Base-by-base conservation (phyloP, 129 eudicot genomes). In the Chrysanthemum lavandulifolium region DNA sequence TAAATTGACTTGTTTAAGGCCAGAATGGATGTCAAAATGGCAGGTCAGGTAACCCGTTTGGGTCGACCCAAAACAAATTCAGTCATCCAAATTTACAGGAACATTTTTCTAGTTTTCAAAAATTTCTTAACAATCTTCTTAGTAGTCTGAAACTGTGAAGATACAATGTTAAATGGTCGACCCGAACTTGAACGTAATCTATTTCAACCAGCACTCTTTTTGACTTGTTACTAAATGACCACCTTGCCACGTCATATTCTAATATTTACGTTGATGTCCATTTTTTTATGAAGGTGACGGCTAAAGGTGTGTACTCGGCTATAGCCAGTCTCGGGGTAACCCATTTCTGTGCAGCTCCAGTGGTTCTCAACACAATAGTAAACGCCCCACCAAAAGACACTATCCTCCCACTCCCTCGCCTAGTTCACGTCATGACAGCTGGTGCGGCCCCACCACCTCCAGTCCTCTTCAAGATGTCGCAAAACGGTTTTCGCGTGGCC, bases 391-490 rank as follows among this genome's bases (percentile, higher is more conserved):
- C 76, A 48, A 73, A 71, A 0, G 93, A 87, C 40, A 74, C 87
- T 45, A 77, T 85, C 65, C 88, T 84, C 65, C 97, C 97, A 21
- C 89, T 87, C 53, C 93, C 96, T 5, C 91, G 77, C 18, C 51
- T 61, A 1, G 96, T 94, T 67, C 85, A 90, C n/a, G 91, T 86
- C 43, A 84, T 88, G 91, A 95, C 99, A 2, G 97, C 89, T 0
- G 97, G 99, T 7, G 96, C 96, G 1, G 88, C 99, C 55, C 99
- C 99, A n/a, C 99, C 97, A 8, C 88, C 94, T 48, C 67, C 89
- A 0, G 78, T 95, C 56, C 97, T 95, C 62, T 76, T 65, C 43
- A 84, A 81, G 65, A 95, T 95, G 97, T 74, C 84, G 23, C 68
- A 75, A 67, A 84, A 29, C 3, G 97, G 97, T 50, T 95, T 95